phyloP scores from a whole-genome alignment of 768 basidiomycete species.

The Mycena filopes region DNA sequence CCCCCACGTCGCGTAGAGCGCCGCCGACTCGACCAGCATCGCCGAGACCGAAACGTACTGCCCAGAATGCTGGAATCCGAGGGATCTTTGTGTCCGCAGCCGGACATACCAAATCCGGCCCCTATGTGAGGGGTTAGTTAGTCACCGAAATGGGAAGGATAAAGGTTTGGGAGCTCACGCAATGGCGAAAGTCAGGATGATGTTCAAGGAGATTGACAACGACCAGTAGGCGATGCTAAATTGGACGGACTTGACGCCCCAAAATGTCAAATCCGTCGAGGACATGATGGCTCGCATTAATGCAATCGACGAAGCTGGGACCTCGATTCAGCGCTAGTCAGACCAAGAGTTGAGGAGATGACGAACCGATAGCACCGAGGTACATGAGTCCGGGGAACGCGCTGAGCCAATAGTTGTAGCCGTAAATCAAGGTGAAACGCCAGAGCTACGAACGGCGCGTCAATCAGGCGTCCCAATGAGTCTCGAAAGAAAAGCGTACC shows the following conservation, averaged over 20 bases:
- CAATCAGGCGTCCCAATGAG: too few relatives aligned
- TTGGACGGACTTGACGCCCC: conserved; percentile 31
- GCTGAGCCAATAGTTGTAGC: conserved; percentile 10
- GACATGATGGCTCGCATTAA: conserved; percentile 19
- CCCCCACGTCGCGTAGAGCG: conserved; percentile 38
- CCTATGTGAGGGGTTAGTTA: too few relatives aligned
- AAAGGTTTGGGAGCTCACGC: too few relatives aligned
- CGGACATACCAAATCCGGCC: conserved; percentile 41
- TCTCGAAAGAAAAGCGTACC: conserved; percentile 26
- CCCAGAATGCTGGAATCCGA: conserved; percentile 37
- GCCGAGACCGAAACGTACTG: conserved; percentile 41
- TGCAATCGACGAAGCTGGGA: conserved; percentile 6
- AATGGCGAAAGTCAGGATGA: conserved; percentile 47
- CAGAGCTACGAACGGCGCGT: conserved; percentile 14
- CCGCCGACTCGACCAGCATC: conserved; percentile 51
- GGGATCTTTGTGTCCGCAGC: conserved; percentile 13
- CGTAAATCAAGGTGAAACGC: conserved; percentile 29
- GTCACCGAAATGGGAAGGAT: too few relatives aligned
- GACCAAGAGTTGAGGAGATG: too few relatives aligned
- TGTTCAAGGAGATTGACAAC: conserved; percentile 44
- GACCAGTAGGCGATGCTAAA: conserved; percentile 38
- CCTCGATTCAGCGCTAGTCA: too few relatives aligned
- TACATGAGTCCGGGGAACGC: conserved; percentile 20
- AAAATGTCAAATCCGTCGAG: conserved; percentile 20
- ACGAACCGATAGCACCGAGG: conserved; percentile 17